Evolutionary conservation across 106 monocot species (phyloP), one percentile per base, ranked within the genome.

Genomic region (Dactylorhiza incarnata): DNA sequence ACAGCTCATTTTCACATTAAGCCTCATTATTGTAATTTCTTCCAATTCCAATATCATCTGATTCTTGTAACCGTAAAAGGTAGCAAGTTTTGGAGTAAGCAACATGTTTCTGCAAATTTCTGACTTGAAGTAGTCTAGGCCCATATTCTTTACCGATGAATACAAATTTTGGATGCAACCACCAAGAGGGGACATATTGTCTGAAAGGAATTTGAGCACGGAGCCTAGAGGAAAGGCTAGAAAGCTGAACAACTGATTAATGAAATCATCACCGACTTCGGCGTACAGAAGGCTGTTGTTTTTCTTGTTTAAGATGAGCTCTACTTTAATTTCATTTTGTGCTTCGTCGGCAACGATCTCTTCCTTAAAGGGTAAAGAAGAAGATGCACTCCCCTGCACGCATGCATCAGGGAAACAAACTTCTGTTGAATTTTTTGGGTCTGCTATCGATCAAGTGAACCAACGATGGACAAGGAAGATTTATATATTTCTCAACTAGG

Each of bases 1-100:
- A 2, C 58, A 58, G 0, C 5, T 20, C n/a, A 0, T 0, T 17
- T 17, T 6, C 5, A 58, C 0, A 4, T 4, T n/a, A 0, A 4
- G 1, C 19, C 20, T 20, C 7, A 1, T 58, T 20, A 7, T 19
- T 19, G 58, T 9, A 0, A 58, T 58, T 22, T 58, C 58, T 0
- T 22, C 58, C 58, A 58, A 58, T 20, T 58, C 7, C 58, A 58
- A 58, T 20, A 19, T 19, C 19, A 58, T 4, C 22, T 58, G 58
- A 7, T 20, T 20, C 1, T 9, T 20, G 1, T 7, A 58, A 5
- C 58, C 20, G n/a, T 58, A 20, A 9, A 7, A 58, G 58, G 58
- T 7, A 6, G 58, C 58, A 20, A 58, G n/a, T 20, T 58, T 6
- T 58, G 58, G 58, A 58, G 8, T 0, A 6, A 58, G 0, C 58